Evolutionary conservation across 1,139 yeast genomes (phyloP).

Genomic region (Candida labiduridarum): DNA sequence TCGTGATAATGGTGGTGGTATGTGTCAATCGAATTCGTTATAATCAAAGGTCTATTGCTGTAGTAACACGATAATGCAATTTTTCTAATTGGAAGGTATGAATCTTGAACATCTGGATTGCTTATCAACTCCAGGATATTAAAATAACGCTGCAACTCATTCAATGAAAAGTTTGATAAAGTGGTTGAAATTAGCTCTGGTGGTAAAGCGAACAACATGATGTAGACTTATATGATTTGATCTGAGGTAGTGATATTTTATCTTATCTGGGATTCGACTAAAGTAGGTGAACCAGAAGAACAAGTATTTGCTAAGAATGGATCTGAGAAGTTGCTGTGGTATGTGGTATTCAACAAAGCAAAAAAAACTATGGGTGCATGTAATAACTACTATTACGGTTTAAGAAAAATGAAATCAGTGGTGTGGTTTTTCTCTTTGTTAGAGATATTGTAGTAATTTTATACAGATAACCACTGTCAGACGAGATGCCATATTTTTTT

Average conservation of each 20-base stretch:
- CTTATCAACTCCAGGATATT: constrained; percentile 15
- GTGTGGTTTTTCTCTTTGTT: not conserved
- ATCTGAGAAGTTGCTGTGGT: not conserved
- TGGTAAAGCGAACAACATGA: constrained; percentile 15
- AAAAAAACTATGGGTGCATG: not conserved
- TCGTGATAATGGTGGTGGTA: constrained; percentile 1
- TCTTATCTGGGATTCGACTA: not conserved
- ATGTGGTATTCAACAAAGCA: not conserved
- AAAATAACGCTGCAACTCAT: constrained; percentile 21
- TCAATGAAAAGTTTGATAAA: constrained; percentile 18
- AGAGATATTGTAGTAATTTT: not conserved
- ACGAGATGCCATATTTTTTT: not conserved
- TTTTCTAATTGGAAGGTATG: constrained; percentile 18
- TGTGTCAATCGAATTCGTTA: constrained; percentile 17
- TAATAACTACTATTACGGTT: constrained; percentile 21
- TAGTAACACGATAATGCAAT: constrained; percentile 22
- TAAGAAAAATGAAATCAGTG: not conserved
- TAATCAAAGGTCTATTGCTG: constrained; percentile 14
- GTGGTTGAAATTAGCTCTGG: constrained; percentile 17
- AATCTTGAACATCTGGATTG: constrained; percentile 4
- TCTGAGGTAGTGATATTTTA: not conserved
- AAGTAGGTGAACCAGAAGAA: not conserved
- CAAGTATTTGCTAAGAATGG: not conserved
- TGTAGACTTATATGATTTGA: not conserved
- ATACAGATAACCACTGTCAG: not conserved